Conservation (phyloP, 805 yeast genomes). For the Jamesozyma gamospora region DNA sequence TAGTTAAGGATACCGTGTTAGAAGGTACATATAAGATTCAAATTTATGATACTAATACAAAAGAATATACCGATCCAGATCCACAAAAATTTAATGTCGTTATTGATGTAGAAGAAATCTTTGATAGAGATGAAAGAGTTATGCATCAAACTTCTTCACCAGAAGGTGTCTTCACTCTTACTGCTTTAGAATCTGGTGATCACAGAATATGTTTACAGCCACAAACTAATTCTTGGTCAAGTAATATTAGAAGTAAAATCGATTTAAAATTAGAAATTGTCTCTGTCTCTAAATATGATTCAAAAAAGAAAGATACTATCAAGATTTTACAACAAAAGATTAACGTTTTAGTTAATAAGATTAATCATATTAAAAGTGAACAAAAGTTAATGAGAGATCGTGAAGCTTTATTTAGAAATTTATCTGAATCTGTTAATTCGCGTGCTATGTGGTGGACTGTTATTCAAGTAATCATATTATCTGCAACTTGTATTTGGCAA, state of each 20-base stretch:
- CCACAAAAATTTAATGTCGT: slow-evolving; percentile 31
- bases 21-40: slow-evolving; percentile 43
- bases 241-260: slow-evolving; percentile 46
- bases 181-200: slow-evolving; percentile 67
- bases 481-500: slow-evolving; percentile 65
- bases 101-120: slow-evolving; percentile 50
- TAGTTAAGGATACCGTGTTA: slow-evolving; percentile 40
- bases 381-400: slow-evolving; percentile 62
- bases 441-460: slow-evolving; percentile 68
- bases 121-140: slow-evolving; percentile 68
- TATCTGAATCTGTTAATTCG: slow-evolving; percentile 58
- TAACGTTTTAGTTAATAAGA: slow-evolving; percentile 44
- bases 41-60: slow-evolving; percentile 31
- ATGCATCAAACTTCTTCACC: slow-evolving; percentile 59
- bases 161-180: slow-evolving; percentile 60
- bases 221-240: slow-evolving; percentile 51
- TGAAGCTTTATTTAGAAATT: slow-evolving; percentile 64
- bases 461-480: slow-evolving; percentile 52
- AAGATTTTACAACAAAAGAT: slow-evolving; percentile 48
- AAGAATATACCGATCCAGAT: slow-evolving; percentile 29
- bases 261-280: slow-evolving; percentile 60
- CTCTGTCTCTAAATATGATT: slow-evolving; percentile 53
- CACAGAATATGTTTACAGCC: slow-evolving; percentile 61
- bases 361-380: slow-evolving; percentile 53
- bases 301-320: slow-evolving; percentile 51